Percentiles rank a stretch among this genome's conserved stretches.
Evolutionary conservation across 2,329 filamentous ascomycete genomes (phyloP).

Genomic region (Beauveria sp.): DNA sequence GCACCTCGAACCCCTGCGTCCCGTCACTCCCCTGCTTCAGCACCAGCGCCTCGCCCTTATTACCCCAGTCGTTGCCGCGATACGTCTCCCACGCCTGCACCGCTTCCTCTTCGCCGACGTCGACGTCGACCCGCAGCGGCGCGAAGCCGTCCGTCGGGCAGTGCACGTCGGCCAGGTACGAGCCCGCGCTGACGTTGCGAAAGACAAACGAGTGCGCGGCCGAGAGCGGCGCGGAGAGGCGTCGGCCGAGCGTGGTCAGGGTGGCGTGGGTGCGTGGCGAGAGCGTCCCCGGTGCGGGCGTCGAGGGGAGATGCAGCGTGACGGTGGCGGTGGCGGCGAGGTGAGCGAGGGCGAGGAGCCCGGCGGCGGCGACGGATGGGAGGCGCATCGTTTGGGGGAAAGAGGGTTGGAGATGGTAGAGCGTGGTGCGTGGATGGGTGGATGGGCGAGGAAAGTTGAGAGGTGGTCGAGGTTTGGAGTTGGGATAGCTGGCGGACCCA

Average conservation of each 20-base stretch:
- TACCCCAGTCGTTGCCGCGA: conserved; percentile 82
- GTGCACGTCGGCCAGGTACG: conserved; percentile 78
- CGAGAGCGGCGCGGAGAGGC: conserved; percentile 54
- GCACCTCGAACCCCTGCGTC: conserved; percentile 49
- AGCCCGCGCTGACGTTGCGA: conserved; percentile 59
- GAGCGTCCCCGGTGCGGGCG: conserved; percentile 45
- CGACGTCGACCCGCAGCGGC: conserved; percentile 72
- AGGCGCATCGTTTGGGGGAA: not conserved
- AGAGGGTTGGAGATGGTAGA: not conserved
- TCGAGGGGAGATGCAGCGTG: conserved; percentile 39
- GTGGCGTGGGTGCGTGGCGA: conserved; percentile 61
- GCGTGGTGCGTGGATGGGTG: not conserved
- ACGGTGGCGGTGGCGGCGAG: conserved; percentile 25
- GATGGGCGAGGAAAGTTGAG: not conserved
- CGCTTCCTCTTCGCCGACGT: conserved; percentile 26
- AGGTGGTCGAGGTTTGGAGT: not conserved
- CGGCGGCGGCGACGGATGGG: conserved; percentile 17
- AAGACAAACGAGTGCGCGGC: conserved; percentile 68
- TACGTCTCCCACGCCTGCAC: conserved; percentile 76
- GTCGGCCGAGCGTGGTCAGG: conserved; percentile 34
- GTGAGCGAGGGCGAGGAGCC: conserved; percentile 29
- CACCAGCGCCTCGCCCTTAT: conserved; percentile 60
- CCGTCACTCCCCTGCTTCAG: conserved; percentile 31
- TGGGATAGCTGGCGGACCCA: not conserved
- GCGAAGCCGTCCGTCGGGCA: conserved; percentile 67